A percentile compares a stretch with the other conserved stretches of the same genome.
Evolutionary conservation across 306 rosid genomes (phyloP).

Genomic region (Quercus rubra): DNA sequence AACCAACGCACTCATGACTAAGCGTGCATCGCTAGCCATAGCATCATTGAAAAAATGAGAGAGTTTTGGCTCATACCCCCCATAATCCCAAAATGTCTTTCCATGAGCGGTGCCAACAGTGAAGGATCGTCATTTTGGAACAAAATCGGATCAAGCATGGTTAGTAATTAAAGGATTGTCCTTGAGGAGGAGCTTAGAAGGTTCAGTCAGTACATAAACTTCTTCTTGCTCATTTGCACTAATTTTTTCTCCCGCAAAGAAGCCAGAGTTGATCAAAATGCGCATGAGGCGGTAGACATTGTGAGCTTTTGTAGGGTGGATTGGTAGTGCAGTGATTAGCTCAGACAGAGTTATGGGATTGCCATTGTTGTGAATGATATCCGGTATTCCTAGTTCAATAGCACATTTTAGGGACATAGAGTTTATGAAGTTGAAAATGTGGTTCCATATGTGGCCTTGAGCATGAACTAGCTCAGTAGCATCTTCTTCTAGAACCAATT

Average conservation of each 20-base stretch:
- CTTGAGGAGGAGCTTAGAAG: slow-evolving; percentile 21
- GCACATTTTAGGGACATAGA: too few species aligned
- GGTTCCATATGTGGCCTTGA: slow-evolving; percentile 25
- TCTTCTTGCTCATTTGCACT: background rate
- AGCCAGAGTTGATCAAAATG: slow-evolving; percentile 23
- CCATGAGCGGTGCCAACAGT: too few species aligned
- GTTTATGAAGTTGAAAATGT: background rate
- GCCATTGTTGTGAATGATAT: slow-evolving; percentile 15
- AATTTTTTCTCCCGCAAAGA: background rate
- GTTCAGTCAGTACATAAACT: slow-evolving; percentile 15
- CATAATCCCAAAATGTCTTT: too few species aligned
- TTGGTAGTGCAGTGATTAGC: slow-evolving; percentile 8
- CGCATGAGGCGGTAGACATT: slow-evolving; percentile 30
- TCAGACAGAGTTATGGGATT: slow-evolving; percentile 18
- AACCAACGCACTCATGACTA: too few species aligned
- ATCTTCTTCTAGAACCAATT: background rate
- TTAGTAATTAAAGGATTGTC: slow-evolving; percentile 12
- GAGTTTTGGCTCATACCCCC: too few species aligned
- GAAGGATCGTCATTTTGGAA: too few species aligned
- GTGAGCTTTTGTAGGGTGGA: slow-evolving; percentile 9
- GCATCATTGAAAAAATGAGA: too few species aligned
- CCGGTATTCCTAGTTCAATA: too few species aligned
- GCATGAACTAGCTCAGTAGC: background rate
- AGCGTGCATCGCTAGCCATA: too few species aligned
- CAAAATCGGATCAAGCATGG: too few species aligned